Evolutionary conservation across 306 rosid genomes (phyloP).

Genomic region (Vachellia collinsii): DNA sequence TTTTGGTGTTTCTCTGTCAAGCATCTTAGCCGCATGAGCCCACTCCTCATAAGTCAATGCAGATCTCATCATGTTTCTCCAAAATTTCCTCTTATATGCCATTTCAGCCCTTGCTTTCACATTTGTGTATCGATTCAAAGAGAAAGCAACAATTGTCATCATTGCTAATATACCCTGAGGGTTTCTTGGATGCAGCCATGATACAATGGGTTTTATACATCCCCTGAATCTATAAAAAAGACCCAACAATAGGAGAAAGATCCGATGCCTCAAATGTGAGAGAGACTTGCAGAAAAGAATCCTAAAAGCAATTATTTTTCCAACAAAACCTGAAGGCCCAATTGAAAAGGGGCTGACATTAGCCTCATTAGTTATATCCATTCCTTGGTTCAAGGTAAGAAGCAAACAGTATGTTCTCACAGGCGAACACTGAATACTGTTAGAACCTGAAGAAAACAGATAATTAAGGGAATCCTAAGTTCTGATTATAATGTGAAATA

Average conservation of each 20-base stretch:
- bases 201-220: conserved; percentile 51
- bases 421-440: not conserved
- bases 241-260: conserved; percentile 43
- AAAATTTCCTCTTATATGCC: conserved; percentile 81
- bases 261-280: conserved; percentile 65
- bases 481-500: conserved; percentile 11
- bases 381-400: conserved; percentile 35
- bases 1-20: conserved; percentile 77
- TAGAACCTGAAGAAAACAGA: conserved; percentile 17
- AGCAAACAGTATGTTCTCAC: conserved; percentile 16
- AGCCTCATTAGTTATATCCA: conserved; percentile 94
- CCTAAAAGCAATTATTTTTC: conserved; percentile 75
- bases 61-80: conserved; percentile 88
- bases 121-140: conserved; percentile 72
- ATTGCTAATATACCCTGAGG: conserved; percentile 86
- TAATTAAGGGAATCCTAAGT: conserved; percentile 23
- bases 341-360: conserved; percentile 70
- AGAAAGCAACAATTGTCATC: conserved; percentile 75
- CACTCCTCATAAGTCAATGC: conserved; percentile 90
- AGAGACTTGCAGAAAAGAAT: conserved; percentile 79
- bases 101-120: conserved; percentile 73
- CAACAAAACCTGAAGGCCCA: conserved; percentile 81
- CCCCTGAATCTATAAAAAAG: conserved; percentile 50
- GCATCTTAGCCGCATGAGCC: conserved; percentile 97
- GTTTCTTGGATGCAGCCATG: conserved; percentile 81